phyloP scores from a whole-genome alignment of 1,139 yeast species.

The Ogataea hybrid region DNA sequence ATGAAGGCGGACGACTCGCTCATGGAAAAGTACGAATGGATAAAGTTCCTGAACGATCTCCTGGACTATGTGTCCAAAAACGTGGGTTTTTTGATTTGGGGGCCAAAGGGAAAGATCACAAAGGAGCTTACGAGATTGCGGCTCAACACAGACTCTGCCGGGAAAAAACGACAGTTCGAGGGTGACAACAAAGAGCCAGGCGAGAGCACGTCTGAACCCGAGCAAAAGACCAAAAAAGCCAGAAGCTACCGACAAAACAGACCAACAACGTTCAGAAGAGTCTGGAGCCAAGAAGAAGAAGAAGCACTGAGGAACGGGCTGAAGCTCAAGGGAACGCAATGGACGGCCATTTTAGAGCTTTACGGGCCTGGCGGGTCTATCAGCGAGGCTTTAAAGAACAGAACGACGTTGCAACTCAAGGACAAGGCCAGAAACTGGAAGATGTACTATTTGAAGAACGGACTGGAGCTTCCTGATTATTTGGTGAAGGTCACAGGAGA shows the following conservation, averaged over 20 bases:
- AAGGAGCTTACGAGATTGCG: conserved; percentile 23
- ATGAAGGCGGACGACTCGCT: conserved; percentile 48
- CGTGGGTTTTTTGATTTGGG: conserved; percentile 71
- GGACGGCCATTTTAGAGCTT: conserved; percentile 85
- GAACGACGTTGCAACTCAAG: conserved; percentile 88
- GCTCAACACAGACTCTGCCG: conserved; percentile 8
- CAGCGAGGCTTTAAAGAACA: conserved; percentile 77
- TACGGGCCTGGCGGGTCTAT: conserved; percentile 92
- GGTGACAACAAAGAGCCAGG: conserved; percentile 22
- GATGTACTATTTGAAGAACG: conserved; percentile 72
- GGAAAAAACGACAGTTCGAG: conserved; percentile 20
- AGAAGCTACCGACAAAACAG: conserved; percentile 26
- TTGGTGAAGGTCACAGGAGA: conserved; percentile 85
- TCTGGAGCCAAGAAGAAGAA: conserved; percentile 92
- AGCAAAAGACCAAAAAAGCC: conserved; percentile 14
- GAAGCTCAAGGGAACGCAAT: conserved; percentile 83
- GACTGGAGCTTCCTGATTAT: conserved; percentile 73
- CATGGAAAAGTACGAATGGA: conserved; percentile 69
- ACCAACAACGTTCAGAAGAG: conserved; percentile 46
- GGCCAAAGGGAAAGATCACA: conserved; percentile 48
- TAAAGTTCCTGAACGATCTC: conserved; percentile 66
- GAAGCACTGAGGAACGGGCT: conserved; percentile 79
- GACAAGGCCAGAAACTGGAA: conserved; percentile 97
- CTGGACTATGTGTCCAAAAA: conserved; percentile 77
- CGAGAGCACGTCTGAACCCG: conserved; percentile 4